Conservation (phyloP, 345 rosid species). For the Boechera stricta region DNA sequence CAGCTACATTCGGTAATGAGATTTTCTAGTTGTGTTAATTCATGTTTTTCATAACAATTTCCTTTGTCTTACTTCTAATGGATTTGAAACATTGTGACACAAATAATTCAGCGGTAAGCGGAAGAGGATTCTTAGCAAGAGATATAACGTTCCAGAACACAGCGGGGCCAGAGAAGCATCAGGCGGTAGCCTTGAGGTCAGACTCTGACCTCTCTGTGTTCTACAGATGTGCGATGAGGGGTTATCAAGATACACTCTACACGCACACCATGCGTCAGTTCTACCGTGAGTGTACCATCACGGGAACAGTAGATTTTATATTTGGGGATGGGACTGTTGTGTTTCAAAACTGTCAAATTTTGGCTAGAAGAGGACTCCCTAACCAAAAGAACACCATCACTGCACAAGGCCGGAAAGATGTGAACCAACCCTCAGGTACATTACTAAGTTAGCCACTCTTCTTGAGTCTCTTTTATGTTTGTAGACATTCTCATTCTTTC, state of each 20-base stretch:
- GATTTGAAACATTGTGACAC: conserved; percentile 10
- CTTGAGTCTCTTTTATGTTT: conserved; percentile 12
- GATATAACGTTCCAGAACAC: conserved; percentile 89
- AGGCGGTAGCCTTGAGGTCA: conserved; percentile 83
- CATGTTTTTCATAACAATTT: background rate
- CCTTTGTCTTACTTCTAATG: background rate
- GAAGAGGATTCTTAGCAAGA: conserved; percentile 82
- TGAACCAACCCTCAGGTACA: conserved; percentile 73
- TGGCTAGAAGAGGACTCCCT: conserved; percentile 60
- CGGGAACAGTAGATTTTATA: conserved; percentile 88
- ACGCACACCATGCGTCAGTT: conserved; percentile 91
- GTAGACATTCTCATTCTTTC: background rate
- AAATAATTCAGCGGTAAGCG: conserved; percentile 69
- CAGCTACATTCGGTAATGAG: conserved; percentile 82
- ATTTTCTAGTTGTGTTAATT: background rate
- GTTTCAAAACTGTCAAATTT: conserved; percentile 84
- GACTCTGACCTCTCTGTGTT: conserved; percentile 82
- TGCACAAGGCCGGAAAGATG: conserved; percentile 82
- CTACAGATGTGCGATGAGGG: conserved; percentile 65
- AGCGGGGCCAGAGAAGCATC: conserved; percentile 89
- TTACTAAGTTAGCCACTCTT: conserved; percentile 28
- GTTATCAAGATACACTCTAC: conserved; percentile 89
- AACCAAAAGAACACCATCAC: conserved; percentile 85
- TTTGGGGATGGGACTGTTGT: conserved; percentile 79
- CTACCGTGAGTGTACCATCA: conserved; percentile 76